Evolutionary conservation across 768 basidiomycete species (phyloP).

Genomic region (Leucocoprinus birnbaumii): DNA sequence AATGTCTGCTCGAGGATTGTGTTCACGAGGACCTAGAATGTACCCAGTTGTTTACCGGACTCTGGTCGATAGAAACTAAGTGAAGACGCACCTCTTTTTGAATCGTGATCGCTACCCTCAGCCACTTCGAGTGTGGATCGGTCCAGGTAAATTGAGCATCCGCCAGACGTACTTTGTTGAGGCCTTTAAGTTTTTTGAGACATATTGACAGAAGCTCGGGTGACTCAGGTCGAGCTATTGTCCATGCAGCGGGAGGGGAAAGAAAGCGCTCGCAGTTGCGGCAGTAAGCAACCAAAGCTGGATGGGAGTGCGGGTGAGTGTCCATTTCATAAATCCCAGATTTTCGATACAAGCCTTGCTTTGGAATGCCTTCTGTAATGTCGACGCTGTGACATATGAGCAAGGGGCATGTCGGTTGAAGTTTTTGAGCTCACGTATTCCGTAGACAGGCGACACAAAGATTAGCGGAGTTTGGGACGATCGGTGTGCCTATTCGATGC

Average conservation of each 20-base stretch:
- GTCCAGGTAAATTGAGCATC: constrained; percentile 99
- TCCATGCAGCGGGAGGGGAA: constrained; percentile 87
- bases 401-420: background rate
- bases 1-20: constrained; percentile 98
- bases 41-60: too few species aligned
- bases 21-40: constrained; percentile 76
- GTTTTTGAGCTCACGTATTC: constrained; percentile 60
- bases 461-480: constrained; percentile 91
- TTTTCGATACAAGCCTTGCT: constrained; percentile 62
- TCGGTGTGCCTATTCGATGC: constrained; percentile 63
- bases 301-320: background rate
- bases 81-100: constrained; percentile 84
- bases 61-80: background rate
- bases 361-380: constrained; percentile 97
- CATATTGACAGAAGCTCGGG: constrained; percentile 93
- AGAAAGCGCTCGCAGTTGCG: constrained; percentile 96
- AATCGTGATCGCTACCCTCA: constrained; percentile 92
- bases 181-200: constrained; percentile 90
- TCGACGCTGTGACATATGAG: constrained; percentile 60
- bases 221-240: constrained; percentile 83
- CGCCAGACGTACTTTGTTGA: constrained; percentile 93
- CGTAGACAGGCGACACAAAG: constrained; percentile 85
- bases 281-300: constrained; percentile 90
- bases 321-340: background rate
- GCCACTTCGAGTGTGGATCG: constrained; percentile 92